Base-by-base conservation (phyloP, 139 green algal species). In the Spirogloea muscicola region DNA sequence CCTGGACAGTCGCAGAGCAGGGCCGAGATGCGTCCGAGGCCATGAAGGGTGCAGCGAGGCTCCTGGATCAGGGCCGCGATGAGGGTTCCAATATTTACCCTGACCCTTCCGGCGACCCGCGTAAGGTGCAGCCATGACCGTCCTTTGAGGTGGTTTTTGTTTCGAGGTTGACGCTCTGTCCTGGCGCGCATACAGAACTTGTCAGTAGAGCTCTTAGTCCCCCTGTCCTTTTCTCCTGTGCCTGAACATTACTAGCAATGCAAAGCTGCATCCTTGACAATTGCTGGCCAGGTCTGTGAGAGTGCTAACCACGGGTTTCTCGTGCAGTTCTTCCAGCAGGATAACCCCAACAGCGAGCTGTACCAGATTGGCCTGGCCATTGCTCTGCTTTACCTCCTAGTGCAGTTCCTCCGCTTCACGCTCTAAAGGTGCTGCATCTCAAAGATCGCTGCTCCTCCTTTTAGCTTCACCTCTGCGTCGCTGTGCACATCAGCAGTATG, bases 281-380 rank as follows among this genome's bases (percentile, higher is more conserved):
- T n/a, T n/a, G n/a, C n/a, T n/a, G n/a, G n/a, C n/a, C n/a, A n/a
- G n/a, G n/a, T n/a, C n/a, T n/a, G 29, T 38, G 55, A 64, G 10
- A 16, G 29, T 64, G 55, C 16, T 55, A 13, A 16, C 16, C 10
- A 64, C 16, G 29, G 55, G 10, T 10, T n/a, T 68, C 7, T 10
- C 46, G 59, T 68, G 59, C 59, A 68, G 59, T 68, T 68, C 43
- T 68, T 68, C 43, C 59, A 68, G 6, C 33, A 68, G n/a, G 33
- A 5, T 7, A 68, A 68, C 7, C 59, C 59, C 43, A 68, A 68
- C 59, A 37, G 59, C 18, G 59, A 68, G 48, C 33, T 68, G 6
- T 68, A 68, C 46, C 59, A 68, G 59, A 40, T 40, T 38, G 59
- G 59, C 3, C 27, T 68, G 5, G 5, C 46, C 27, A 18, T 68